phyloP scores from a whole-genome alignment of 768 basidiomycete species.

The Tricholoma hemisulphureum region DNA sequence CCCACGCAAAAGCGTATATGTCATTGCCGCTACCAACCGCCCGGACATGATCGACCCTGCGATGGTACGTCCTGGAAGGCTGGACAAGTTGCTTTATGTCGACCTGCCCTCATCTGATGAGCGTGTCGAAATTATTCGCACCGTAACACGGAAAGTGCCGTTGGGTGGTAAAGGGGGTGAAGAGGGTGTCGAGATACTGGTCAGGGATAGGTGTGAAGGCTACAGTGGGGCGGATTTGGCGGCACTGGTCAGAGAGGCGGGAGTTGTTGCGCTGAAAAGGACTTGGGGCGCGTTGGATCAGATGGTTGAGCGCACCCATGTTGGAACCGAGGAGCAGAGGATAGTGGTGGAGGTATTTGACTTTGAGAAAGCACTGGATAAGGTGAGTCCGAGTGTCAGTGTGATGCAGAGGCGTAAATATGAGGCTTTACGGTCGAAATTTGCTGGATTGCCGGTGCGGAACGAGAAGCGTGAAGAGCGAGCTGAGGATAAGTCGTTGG shows the following conservation, averaged over 20 bases:
- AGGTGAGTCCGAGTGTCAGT: slow-evolving; percentile 86
- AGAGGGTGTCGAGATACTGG: slow-evolving; percentile 42
- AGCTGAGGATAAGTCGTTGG: slow-evolving; percentile 21
- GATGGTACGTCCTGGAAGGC: slow-evolving; percentile 93
- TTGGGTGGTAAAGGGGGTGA: slow-evolving; percentile 37
- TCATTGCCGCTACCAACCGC: slow-evolving; percentile 92
- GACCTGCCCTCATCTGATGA: slow-evolving; percentile 76
- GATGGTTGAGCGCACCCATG: slow-evolving; percentile 41
- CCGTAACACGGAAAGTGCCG: slow-evolving; percentile 71
- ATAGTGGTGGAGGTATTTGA: slow-evolving; percentile 62
- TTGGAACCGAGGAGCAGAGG: slow-evolving; percentile 17
- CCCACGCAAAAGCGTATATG: slow-evolving; percentile 81
- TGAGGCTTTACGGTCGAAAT: slow-evolving; percentile 74
- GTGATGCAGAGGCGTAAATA: slow-evolving; percentile 79
- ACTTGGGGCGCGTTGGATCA: slow-evolving; percentile 66
- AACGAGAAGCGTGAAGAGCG: slow-evolving; percentile 43
- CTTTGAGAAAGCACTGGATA: slow-evolving; percentile 71
- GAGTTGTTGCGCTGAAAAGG: slow-evolving; percentile 75
- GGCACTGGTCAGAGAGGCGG: slow-evolving; percentile 84
- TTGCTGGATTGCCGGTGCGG: slow-evolving; percentile 73
- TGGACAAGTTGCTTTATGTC: slow-evolving; percentile 93
- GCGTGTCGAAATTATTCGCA: slow-evolving; percentile 81
- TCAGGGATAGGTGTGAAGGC: slow-evolving; percentile 69
- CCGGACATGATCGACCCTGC: slow-evolving; percentile 98
- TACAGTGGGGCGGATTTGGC: slow-evolving; percentile 93